Evolutionary conservation across 352 stramenopile species (phyloP).

Genomic region (Globisporangium rhizosaccharum): DNA sequence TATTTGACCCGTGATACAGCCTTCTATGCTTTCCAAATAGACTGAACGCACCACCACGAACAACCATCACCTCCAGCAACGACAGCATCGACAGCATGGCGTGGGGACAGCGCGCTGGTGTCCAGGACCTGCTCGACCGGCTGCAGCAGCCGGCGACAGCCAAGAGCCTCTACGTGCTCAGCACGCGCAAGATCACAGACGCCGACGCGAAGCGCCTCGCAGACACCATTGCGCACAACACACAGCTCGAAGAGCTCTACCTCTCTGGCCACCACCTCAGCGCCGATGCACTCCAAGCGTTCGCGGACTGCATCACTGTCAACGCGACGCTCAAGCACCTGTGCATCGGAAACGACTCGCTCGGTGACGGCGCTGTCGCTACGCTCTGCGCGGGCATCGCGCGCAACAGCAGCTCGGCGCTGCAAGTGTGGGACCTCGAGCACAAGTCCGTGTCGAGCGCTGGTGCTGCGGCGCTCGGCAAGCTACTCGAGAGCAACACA

Average conservation of each 20-base stretch:
- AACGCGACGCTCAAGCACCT: constrained; percentile 69
- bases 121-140: constrained; percentile 71
- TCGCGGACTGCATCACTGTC: constrained; percentile 56
- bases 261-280: constrained; percentile 67
- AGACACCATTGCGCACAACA: constrained; percentile 44
- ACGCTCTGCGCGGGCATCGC: constrained; percentile 42
- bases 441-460: constrained; percentile 51
- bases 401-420: constrained; percentile 39
- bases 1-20: too few relatives aligned
- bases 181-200: constrained; percentile 58
- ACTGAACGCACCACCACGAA: neutral
- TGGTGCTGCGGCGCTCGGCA: constrained; percentile 39
- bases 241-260: constrained; percentile 69
- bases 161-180: constrained; percentile 70
- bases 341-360: constrained; percentile 47
- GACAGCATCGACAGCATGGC: constrained; percentile 40
- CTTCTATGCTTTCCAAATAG: too few relatives aligned
- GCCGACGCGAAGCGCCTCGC: constrained; percentile 47
- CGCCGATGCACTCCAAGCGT: constrained; percentile 31
- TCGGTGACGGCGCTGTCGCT: constrained; percentile 48
- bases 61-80: neutral
- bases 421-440: constrained; percentile 71
- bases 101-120: constrained; percentile 61
- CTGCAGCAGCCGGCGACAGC: constrained; percentile 52
- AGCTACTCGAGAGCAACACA: constrained; percentile 44